Evolutionary conservation across 2,329 filamentous ascomycete genomes (phyloP), one percentile per base, ranked within the genome.

Genomic region (Colletotrichum horii): DNA sequence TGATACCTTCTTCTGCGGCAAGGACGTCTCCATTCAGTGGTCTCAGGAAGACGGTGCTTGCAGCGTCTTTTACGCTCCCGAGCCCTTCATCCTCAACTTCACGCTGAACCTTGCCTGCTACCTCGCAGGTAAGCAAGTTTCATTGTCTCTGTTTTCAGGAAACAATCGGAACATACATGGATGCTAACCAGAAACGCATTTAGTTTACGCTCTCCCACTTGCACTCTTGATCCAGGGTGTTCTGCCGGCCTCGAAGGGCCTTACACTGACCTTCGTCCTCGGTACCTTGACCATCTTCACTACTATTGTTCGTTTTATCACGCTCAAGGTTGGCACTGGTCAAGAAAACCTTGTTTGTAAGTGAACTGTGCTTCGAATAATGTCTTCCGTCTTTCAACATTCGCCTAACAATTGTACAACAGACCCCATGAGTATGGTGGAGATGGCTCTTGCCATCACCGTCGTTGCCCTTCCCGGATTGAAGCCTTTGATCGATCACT

Each of bases 31-130:
- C 1, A 76, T 84, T 2, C 82, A 84, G 60, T 84, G 82, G 82
- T 83, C 82, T 0, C 82, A 83, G 43, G 82, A 84, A 34, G 82
- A 84, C 4, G 83, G 81, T 3, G 82, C 83, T 8, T 84, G 82
- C 75, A 84, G 81, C 65, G 82, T 84, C 19, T 84, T 84, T 12
- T 84, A 82, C 19, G 82, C 82, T 0, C 78, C 81, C 0, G 78
- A 80, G 56, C 82, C 82, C 2, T 83, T 84, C 60, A 83, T 83
- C 61, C 79, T 83, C 56, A 84, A 84, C 71, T 84, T 84, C 22
- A 80, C 82, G 0, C 71, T 84, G 22, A 84, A 84, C 69, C 32
- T 84, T 67, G 79, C 83, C 3, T 83, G 81, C 24, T 84, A 84
- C 32, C 66, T 84, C 24, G 79, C 79, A 28, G 81, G 82, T 83